Percentiles rank a stretch among this genome's conserved stretches.
Conservation (phyloP, 1,284 basidiomycete species). For the Moniliophthora roreri region DNA sequence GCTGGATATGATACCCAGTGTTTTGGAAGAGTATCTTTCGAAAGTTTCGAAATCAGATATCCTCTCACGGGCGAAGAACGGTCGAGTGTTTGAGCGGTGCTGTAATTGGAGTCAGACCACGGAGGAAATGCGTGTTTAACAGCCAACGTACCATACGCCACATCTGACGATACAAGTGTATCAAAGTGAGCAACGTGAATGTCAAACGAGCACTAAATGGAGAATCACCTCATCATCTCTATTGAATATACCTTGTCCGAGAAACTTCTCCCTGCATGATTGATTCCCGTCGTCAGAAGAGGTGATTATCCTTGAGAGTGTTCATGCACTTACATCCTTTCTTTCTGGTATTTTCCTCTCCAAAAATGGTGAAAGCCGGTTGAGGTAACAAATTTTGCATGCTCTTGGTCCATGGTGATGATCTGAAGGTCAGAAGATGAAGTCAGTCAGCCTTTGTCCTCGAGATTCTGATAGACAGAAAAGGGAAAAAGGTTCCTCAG, state of each 20-base stretch:
- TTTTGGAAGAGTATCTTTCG: conserved; percentile 49
- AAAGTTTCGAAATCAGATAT: conserved; percentile 71
- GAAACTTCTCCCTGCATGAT: conserved; percentile 56
- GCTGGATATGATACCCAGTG: conserved; percentile 49
- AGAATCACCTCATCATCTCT: conserved; percentile 60
- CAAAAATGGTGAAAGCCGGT: conserved; percentile 69
- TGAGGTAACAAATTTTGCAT: conserved; percentile 62
- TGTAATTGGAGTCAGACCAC: conserved; percentile 21
- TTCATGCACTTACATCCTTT: conserved; percentile 50
- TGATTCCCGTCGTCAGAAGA: conserved; percentile 1
- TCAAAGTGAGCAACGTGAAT: conserved; percentile 6
- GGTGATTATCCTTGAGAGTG: background rate
- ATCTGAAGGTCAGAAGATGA: conserved; percentile 39
- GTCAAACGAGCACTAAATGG: conserved; percentile 7
- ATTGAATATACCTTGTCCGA: conserved; percentile 75
- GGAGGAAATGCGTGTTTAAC: conserved; percentile 1
- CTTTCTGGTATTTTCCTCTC: conserved; percentile 60
- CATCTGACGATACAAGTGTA: conserved; percentile 32
- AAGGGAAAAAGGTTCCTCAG: background rate
- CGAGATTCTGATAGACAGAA: background rate
- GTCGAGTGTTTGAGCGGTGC: conserved; percentile 69
- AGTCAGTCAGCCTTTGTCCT: background rate
- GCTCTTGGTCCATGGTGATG: conserved; percentile 71
- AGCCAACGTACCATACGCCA: conserved; percentile 43
- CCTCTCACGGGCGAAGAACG: conserved; percentile 71